Conservation (phyloP, 1,139 yeast genomes). For the Yamadazyma pseudoaaseri region DNA sequence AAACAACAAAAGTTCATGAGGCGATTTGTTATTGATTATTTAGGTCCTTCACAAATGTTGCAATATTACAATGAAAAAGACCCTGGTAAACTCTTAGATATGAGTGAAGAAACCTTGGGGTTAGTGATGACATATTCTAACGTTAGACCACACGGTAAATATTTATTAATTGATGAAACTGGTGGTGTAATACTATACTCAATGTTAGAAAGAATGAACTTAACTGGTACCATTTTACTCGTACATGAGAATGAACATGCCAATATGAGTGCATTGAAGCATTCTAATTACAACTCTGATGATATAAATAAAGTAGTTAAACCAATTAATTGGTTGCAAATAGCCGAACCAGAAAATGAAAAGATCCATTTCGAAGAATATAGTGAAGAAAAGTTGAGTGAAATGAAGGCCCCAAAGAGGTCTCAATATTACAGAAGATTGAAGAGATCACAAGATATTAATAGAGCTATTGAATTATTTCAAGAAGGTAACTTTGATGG, state of each 20-base stretch:
- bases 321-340: conserved; percentile 76
- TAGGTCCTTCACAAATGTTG: conserved; percentile 74
- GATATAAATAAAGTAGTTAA: conserved; percentile 56
- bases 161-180: conserved; percentile 86
- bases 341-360: conserved; percentile 72
- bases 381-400: conserved; percentile 51
- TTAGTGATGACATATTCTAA: conserved; percentile 74
- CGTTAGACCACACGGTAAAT: conserved; percentile 85
- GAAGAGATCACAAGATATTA: conserved; percentile 55
- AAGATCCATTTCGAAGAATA: conserved; percentile 50
- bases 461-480: conserved; percentile 51
- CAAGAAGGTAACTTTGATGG: conserved; percentile 68
- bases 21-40: conserved; percentile 76
- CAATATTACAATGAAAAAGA: conserved; percentile 77
- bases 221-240: conserved; percentile 72
- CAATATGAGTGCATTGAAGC: conserved; percentile 67
- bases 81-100: conserved; percentile 66
- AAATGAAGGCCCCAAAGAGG: conserved; percentile 58
- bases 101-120: conserved; percentile 83
- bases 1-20: conserved; percentile 90
- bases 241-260: conserved; percentile 94
- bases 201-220: conserved; percentile 86
- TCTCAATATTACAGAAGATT: conserved; percentile 68
- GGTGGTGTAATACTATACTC: conserved; percentile 84
- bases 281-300: conserved; percentile 60